A percentile compares a stretch with the other conserved stretches of the same genome.
phyloP scores from a whole-genome alignment of 2,329 filamentous ascomycete genomes.

The Hypomyces rosellus region DNA sequence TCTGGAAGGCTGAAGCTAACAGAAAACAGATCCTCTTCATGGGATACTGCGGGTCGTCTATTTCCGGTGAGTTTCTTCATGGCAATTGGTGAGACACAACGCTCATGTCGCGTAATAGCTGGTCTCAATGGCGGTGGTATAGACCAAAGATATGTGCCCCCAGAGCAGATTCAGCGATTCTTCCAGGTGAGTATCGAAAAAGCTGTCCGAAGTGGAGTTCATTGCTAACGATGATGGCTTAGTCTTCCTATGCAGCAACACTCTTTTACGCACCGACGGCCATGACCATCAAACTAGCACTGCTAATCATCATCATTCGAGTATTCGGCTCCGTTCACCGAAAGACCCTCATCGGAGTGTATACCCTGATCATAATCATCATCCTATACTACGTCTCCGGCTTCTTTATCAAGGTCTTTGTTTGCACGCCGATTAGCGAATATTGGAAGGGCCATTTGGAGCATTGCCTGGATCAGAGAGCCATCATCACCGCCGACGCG shows the following conservation, averaged over 20 bases:
- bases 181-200: conserved; percentile 23
- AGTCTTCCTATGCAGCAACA: conserved; percentile 37
- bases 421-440: conserved; percentile 34
- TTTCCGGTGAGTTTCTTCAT: conserved; percentile 16
- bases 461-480: conserved; percentile 30
- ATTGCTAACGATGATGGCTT: not conserved
- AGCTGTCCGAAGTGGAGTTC: not conserved
- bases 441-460: conserved; percentile 30
- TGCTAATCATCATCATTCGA: conserved; percentile 36
- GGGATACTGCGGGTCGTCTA: conserved; percentile 20
- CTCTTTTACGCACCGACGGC: conserved; percentile 41
- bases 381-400: conserved; percentile 34
- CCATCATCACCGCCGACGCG: conserved; percentile 26
- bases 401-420: conserved; percentile 35
- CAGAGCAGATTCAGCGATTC: conserved; percentile 24
- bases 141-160: conserved; percentile 27
- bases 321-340: conserved; percentile 35
- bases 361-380: conserved; percentile 31
- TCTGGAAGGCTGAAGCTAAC: not conserved
- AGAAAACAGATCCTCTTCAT: conserved; percentile 20
- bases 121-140: conserved; percentile 29
- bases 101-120: conserved; percentile 10
- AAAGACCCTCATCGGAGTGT: conserved; percentile 33
- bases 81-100: not conserved
- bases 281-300: conserved; percentile 35